These are phyloP conservation scores for Trypanosoma boissoni DNA, from an alignment of 208 protist genomes.

Conservation along the genomic window DNA sequence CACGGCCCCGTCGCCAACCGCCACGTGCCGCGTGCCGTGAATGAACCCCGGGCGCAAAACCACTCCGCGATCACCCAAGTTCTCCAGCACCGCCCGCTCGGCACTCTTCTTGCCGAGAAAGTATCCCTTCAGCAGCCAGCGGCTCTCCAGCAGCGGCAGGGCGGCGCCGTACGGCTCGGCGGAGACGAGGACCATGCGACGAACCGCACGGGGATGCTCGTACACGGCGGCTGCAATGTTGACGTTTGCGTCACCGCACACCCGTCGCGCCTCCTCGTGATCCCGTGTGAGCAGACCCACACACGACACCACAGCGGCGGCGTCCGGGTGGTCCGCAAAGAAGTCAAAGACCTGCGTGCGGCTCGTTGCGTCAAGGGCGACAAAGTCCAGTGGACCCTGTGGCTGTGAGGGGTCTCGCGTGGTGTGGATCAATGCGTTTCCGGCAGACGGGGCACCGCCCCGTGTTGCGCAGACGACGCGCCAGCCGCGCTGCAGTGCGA, in stretches of 20 bases:
- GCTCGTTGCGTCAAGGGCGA: conserved; percentile 61
- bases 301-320: conserved; percentile 61
- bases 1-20: conserved; percentile 30
- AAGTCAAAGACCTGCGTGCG: conserved; percentile 69
- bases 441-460: conserved; percentile 36
- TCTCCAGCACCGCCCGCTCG: conserved; percentile 65
- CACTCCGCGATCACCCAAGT: conserved; percentile 41
- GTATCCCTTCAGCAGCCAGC: conserved; percentile 71
- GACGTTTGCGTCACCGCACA: conserved; percentile 74
- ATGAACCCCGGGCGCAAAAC: conserved; percentile 79
- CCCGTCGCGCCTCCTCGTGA: conserved; percentile 56
- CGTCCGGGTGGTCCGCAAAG: conserved; percentile 74
- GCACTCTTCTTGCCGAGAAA: conserved; percentile 78
- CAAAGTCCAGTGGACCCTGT: conserved; percentile 52
- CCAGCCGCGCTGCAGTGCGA: conserved; percentile 62
- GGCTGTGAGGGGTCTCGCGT: conserved; percentile 22
- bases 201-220: conserved; percentile 31
- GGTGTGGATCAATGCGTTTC: conserved; percentile 23
- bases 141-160: conserved; percentile 29
- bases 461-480: conserved; percentile 66
- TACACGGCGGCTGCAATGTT: conserved; percentile 76
- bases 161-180: conserved; percentile 52
- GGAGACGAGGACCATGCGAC: conserved; percentile 74
- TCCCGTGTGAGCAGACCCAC: conserved; percentile 65
- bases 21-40: conserved; percentile 68